phyloP scores from a whole-genome alignment of 108 stramenopile genomes.

The Pseudonitzschia multiseries region DNA sequence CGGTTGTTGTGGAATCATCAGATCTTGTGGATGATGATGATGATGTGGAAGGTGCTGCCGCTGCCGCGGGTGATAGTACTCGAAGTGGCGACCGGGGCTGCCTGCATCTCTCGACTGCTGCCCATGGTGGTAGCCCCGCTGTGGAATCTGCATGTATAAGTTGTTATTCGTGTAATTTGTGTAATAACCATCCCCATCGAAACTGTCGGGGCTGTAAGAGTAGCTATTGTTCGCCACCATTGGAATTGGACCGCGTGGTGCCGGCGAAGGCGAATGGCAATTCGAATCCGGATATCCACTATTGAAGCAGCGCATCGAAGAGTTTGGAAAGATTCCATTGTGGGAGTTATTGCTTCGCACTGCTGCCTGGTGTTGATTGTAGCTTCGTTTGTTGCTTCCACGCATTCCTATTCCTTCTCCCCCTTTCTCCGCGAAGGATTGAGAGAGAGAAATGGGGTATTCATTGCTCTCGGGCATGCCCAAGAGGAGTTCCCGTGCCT shows the following conservation, averaged over 20 bases:
- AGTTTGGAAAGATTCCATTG: neutral
- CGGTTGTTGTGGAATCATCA: neutral
- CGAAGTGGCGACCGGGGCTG: too few relatives aligned
- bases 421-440: neutral
- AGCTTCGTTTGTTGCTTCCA: neutral
- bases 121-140: too few relatives aligned
- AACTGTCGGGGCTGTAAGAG: too few relatives aligned
- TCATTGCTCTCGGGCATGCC: constrained; percentile 3
- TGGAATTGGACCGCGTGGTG: too few relatives aligned
- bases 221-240: too few relatives aligned
- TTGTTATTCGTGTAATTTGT: too few relatives aligned
- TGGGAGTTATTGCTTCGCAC: neutral
- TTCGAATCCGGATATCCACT: neutral
- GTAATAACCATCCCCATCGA: too few relatives aligned
- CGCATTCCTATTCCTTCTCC: neutral
- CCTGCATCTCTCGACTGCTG: too few relatives aligned
- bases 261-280: too few relatives aligned
- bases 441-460: neutral
- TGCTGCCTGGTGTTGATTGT: neutral
- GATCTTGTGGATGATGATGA: neutral
- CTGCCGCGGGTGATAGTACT: neutral
- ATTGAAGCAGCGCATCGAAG: neutral
- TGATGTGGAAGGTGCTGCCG: neutral
- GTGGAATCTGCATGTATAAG: too few relatives aligned
- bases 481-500: constrained; percentile 2